These are phyloP conservation scores for Xerophyta viscosa DNA, from an alignment of 106 monocot genomes.

Conservation along the genomic window DNA sequence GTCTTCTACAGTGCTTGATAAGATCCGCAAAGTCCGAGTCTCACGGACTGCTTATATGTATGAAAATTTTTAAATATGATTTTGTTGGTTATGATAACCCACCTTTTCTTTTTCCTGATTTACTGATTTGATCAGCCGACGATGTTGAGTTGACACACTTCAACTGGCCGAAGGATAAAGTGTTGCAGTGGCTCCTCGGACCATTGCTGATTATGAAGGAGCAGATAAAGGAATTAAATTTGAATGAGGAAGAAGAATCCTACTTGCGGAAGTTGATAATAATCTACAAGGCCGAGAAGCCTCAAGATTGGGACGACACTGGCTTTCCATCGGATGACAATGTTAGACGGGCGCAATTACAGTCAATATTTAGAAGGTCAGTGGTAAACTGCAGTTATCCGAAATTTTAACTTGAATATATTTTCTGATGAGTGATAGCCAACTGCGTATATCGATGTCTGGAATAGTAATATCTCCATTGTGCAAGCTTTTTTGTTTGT, in stretches of 20 bases:
- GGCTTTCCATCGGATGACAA: conserved; percentile 57
- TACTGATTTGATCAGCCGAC: conserved; percentile 76
- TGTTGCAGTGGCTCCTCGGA: conserved; percentile 68
- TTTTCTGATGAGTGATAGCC: too few species aligned
- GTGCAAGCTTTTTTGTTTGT: too few species aligned
- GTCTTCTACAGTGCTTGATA: conserved; percentile 67
- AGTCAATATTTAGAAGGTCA: conserved; percentile 82
- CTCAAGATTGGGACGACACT: conserved; percentile 63
- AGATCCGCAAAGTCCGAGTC: conserved; percentile 52
- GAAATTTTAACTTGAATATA: too few species aligned
- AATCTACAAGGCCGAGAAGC: conserved; percentile 33
- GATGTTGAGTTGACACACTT: conserved; percentile 66
- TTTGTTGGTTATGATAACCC: too few species aligned
- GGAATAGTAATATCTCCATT: too few species aligned
- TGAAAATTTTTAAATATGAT: too few species aligned
- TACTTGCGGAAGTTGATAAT: conserved; percentile 62
- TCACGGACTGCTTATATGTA: conserved; percentile 69
- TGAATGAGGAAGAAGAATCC: conserved; percentile 63
- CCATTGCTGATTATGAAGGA: conserved; percentile 86
- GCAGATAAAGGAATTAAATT: conserved; percentile 52
- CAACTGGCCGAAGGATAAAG: conserved; percentile 83
- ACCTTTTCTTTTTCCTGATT: too few species aligned
- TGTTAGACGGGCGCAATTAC: conserved; percentile 69
- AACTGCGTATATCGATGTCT: too few species aligned
- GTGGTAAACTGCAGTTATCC: too few species aligned